phyloP scores from a whole-genome alignment of 78 protist genomes.

The Dictyostelium firmibasis region DNA sequence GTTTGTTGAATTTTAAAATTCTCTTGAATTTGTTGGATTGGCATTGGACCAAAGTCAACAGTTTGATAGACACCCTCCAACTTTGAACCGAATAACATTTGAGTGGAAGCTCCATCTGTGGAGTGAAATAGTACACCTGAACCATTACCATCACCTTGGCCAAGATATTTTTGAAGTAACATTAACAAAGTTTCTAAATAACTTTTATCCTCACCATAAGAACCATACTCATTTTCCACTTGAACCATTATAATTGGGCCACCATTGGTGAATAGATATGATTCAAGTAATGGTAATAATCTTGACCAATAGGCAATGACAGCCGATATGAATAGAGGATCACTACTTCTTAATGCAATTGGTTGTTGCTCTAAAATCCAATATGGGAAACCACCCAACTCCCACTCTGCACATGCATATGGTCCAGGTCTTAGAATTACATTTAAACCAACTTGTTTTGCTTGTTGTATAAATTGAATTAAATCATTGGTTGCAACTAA shows the following conservation, averaged over 20 bases:
- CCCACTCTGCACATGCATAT: conserved; percentile 81
- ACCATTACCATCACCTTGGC: background rate
- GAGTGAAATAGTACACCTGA: conserved; percentile 27
- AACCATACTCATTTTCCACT: conserved; percentile 86
- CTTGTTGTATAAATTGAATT: background rate
- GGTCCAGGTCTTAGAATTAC: conserved; percentile 75
- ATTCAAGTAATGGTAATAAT: conserved; percentile 24
- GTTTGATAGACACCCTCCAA: conserved; percentile 24
- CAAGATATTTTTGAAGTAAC: conserved; percentile 6
- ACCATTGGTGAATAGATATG: conserved; percentile 52
- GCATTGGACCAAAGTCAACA: conserved; percentile 26
- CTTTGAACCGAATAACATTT: background rate
- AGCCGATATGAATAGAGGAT: background rate
- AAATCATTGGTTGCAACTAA: background rate
- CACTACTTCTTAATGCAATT: background rate
- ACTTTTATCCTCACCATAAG: conserved; percentile 72
- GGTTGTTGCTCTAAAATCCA: conserved; percentile 39
- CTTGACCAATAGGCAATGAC: background rate
- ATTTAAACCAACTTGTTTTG: background rate
- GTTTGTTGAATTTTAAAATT: background rate
- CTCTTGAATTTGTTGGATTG: background rate
- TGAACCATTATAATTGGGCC: conserved; percentile 86
- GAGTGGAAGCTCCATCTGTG: conserved; percentile 15
- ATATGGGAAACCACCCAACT: conserved; percentile 77
- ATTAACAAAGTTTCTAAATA: conserved; percentile 12